Conservation (phyloP, 192 early-diverging fungal genomes). For the Funneliformis geosporum region DNA sequence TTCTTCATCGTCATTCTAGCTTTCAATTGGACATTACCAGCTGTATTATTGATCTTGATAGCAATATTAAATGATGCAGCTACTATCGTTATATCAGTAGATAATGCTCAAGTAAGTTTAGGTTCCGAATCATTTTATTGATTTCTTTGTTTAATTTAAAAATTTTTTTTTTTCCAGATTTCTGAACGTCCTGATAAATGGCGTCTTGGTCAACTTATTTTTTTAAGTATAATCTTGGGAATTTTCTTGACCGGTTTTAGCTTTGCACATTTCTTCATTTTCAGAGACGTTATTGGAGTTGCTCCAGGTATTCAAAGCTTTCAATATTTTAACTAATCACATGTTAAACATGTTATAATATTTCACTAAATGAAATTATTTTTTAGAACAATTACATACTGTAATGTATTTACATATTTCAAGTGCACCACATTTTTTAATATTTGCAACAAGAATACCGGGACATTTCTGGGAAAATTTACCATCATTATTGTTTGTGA, state of each 20-base stretch:
- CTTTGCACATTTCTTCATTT: conserved; percentile 8
- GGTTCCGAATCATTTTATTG: too few species aligned
- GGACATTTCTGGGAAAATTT: conserved; percentile 86
- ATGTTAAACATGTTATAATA: neutral
- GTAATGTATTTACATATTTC: conserved; percentile 95
- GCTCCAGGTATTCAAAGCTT: neutral
- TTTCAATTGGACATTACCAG: conserved; percentile 81
- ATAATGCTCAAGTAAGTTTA: conserved; percentile 91
- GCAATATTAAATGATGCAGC: conserved; percentile 91
- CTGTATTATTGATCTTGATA: conserved; percentile 83
- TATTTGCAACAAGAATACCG: conserved; percentile 86
- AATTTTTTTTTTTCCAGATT: too few species aligned
- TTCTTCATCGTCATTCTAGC: conserved; percentile 94
- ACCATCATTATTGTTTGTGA: conserved; percentile 76
- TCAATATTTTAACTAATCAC: neutral
- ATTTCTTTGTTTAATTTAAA: too few species aligned
- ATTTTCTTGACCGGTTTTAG: neutral
- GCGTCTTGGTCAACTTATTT: conserved; percentile 77
- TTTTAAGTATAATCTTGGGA: conserved; percentile 84
- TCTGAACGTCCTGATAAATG: conserved; percentile 91
- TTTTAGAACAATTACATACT: conserved; percentile 60
- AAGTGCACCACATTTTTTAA: conserved; percentile 91
- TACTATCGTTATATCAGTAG: conserved; percentile 88
- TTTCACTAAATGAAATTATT: neutral
- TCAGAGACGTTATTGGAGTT: neutral